These are phyloP conservation scores for Fusarium robinianum DNA, from an alignment of 2,329 filamentous ascomycete species.

Conservation along the genomic window DNA sequence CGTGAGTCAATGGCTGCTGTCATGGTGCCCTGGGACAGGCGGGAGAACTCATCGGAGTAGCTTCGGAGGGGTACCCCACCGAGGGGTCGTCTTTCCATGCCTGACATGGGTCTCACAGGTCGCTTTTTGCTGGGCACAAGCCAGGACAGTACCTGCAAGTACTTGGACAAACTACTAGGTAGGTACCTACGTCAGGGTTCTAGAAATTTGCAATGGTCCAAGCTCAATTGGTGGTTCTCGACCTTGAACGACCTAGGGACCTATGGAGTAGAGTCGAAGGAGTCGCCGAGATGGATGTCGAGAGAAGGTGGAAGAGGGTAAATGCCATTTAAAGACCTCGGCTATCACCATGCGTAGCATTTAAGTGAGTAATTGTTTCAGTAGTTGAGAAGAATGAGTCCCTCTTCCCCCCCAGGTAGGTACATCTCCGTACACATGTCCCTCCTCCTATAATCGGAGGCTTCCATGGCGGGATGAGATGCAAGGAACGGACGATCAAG, in stretches of 20 bases:
- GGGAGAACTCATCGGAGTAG: conserved; percentile 33
- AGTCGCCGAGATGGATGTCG: no score
- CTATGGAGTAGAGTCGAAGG: no score
- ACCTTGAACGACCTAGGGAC: no score
- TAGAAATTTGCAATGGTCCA: conserved; percentile 33
- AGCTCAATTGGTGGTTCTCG: conserved; percentile 39
- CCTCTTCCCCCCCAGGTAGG: not conserved
- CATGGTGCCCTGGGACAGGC: conserved; percentile 3
- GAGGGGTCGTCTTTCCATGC: conserved; percentile 24
- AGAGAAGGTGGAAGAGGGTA: no score
- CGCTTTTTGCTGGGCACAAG: conserved; percentile 15
- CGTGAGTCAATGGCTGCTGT: conserved; percentile 26
- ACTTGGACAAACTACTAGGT: conserved; percentile 5
- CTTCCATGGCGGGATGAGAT: no score
- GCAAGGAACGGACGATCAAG: not conserved
- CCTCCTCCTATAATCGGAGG: no score
- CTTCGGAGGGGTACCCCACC: conserved; percentile 40
- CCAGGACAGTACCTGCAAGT: conserved; percentile 20
- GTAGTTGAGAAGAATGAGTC: no score
- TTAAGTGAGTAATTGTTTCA: no score
- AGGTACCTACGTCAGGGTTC: conserved; percentile 33
- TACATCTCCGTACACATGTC: not conserved
- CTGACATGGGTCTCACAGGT: not conserved
- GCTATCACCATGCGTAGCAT: no score
- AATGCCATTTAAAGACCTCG: no score